phyloP scores from a whole-genome alignment of 2,329 filamentous ascomycete genomes.

The Phyllosticta citribraziliensis region DNA sequence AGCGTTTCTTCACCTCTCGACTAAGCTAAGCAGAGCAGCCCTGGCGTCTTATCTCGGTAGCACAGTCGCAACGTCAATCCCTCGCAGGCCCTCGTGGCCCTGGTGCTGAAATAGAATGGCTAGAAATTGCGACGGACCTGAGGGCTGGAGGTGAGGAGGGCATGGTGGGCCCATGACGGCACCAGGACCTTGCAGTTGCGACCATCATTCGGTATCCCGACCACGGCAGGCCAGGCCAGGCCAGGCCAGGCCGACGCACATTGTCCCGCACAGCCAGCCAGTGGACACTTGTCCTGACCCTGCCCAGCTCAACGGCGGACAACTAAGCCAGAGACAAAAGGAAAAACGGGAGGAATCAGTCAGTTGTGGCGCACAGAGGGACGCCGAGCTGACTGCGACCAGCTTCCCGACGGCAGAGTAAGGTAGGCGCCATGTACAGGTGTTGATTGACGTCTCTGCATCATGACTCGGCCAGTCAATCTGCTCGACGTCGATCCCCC shows the following conservation, averaged over 20 bases:
- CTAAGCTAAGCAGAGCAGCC: too few species aligned
- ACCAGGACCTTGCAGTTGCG: neutral
- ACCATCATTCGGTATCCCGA: neutral
- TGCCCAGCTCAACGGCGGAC: too few species aligned
- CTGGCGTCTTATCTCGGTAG: neutral
- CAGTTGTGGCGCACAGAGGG: neutral
- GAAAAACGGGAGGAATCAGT: neutral
- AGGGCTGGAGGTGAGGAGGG: neutral
- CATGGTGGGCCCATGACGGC: neutral
- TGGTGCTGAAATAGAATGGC: neutral
- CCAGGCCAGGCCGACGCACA: neutral
- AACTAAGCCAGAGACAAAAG: neutral
- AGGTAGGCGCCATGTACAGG: too few species aligned
- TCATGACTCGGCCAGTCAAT: conserved; percentile 8
- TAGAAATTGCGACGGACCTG: neutral
- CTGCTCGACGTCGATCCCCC: conserved; percentile 10
- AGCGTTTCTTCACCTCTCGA: neutral
- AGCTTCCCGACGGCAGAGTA: too few species aligned
- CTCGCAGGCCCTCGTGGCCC: neutral
- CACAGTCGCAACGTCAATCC: neutral
- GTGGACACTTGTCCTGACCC: neutral
- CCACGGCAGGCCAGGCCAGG: too few species aligned
- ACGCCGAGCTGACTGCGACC: too few species aligned
- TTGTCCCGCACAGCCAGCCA: neutral
- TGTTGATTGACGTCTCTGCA: neutral